These are phyloP conservation scores for Colletotrichum sp. DNA, from an alignment of 2,329 filamentous ascomycete species.

Conservation along the genomic window DNA sequence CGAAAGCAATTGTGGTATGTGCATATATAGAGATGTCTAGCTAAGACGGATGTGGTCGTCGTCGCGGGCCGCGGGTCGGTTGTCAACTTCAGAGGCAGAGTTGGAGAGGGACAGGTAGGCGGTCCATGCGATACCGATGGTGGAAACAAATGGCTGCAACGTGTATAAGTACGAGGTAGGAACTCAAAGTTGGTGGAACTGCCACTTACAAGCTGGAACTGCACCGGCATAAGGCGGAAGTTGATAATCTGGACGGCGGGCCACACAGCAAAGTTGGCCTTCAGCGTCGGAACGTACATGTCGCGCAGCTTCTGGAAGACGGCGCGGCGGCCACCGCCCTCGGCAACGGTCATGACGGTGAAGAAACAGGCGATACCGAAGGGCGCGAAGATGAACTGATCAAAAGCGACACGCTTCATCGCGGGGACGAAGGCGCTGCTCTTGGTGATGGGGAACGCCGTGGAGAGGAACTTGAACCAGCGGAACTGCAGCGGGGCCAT, in stretches of 20 bases:
- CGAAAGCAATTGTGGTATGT: neutral
- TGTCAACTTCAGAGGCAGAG: conserved; percentile 66
- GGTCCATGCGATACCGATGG: conserved; percentile 95
- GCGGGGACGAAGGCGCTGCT: conserved; percentile 75
- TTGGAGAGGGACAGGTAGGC: conserved; percentile 94
- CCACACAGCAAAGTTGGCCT: conserved; percentile 96
- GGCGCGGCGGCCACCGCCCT: conserved; percentile 85
- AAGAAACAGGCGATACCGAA: conserved; percentile 89
- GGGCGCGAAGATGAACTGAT: conserved; percentile 93
- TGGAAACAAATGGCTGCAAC: conserved; percentile 90
- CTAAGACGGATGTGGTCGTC: conserved; percentile 39
- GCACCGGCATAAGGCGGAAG: conserved; percentile 92
- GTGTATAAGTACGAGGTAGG: neutral
- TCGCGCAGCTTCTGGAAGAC: conserved; percentile 86
- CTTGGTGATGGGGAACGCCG: conserved; percentile 84
- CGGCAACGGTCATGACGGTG: conserved; percentile 93
- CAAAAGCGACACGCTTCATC: conserved; percentile 87
- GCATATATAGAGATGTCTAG: neutral
- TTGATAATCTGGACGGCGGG: conserved; percentile 96
- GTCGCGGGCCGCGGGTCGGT: conserved; percentile 26
- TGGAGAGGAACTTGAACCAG: conserved; percentile 89
- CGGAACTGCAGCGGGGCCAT: conserved; percentile 96
- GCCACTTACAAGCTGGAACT: conserved; percentile 93
- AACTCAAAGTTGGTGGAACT: neutral
- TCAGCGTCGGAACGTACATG: conserved; percentile 91